Conservation (phyloP, 495 filamentous ascomycete genomes). For the Penicillium dipodomyicola region DNA sequence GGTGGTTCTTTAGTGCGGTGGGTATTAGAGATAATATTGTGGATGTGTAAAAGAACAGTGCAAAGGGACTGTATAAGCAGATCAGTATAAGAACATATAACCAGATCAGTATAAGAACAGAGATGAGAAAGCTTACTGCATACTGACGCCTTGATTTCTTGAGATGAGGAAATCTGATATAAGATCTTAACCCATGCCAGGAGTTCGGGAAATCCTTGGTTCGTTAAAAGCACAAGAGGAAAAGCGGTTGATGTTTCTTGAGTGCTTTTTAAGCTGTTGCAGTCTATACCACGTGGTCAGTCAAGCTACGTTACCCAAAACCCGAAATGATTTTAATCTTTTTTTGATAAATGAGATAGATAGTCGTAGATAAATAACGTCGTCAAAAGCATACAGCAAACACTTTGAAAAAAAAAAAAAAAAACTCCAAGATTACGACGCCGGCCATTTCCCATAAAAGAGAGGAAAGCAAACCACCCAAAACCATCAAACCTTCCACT, state of each 20-base stretch:
- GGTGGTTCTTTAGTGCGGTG: too few relatives aligned
- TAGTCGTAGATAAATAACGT: conserved; percentile 10
- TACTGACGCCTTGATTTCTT: neutral
- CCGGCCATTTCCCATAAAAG: conserved; percentile 1
- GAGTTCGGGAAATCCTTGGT: neutral
- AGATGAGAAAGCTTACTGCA: neutral
- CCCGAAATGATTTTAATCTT: neutral
- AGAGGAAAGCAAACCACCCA: conserved; percentile 10
- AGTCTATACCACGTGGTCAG: neutral
- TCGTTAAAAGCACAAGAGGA: neutral
- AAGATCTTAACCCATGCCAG: neutral
- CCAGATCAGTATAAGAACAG: too few relatives aligned
- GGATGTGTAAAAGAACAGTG: too few relatives aligned
- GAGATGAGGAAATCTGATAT: neutral
- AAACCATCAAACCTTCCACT: conserved; percentile 17
- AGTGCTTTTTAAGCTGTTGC: too few relatives aligned
- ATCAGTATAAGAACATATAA: too few relatives aligned
- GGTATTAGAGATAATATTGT: too few relatives aligned
- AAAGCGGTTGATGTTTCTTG: neutral
- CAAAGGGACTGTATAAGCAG: too few relatives aligned
- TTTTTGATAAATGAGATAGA: conserved; percentile 1
- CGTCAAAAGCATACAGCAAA: neutral
- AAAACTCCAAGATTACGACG: conserved; percentile 9
- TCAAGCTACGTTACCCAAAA: neutral
- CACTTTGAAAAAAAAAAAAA: neutral